Conservation (phyloP, 805 yeast species). For the Wickerhamiella brachini region DNA sequence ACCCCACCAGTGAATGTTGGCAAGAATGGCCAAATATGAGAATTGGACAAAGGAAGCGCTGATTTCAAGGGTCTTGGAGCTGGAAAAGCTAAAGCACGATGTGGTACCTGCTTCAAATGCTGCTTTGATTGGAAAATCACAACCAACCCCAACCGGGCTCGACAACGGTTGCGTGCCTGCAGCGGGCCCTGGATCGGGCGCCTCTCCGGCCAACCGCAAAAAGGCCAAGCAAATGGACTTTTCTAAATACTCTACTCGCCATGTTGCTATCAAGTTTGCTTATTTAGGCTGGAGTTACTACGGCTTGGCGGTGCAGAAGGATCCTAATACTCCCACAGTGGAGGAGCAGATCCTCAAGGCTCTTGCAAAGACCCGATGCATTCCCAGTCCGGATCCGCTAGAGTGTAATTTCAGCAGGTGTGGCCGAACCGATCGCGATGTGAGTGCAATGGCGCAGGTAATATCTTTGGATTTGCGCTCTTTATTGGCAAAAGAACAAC, state of each 20-base stretch:
- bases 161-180: background rate
- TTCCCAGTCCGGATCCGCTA: slow-evolving; percentile 40
- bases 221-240: slow-evolving; percentile 46
- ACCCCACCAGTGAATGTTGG: slow-evolving; percentile 3
- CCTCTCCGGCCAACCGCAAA: slow-evolving; percentile 10
- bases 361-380: slow-evolving; percentile 48
- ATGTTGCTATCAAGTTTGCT: slow-evolving; percentile 69
- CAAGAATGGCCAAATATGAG: slow-evolving; percentile 4
- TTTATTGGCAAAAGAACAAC: slow-evolving; percentile 46
- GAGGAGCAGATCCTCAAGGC: slow-evolving; percentile 68
- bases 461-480: slow-evolving; percentile 71
- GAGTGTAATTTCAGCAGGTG: slow-evolving; percentile 73
- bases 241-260: slow-evolving; percentile 45
- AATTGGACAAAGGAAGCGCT: slow-evolving; percentile 55
- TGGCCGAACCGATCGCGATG: slow-evolving; percentile 94
- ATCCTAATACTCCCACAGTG: slow-evolving; percentile 70
- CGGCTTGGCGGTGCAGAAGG: slow-evolving; percentile 75
- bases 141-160: background rate
- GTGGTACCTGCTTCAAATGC: slow-evolving; percentile 2
- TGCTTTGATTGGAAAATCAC: background rate
- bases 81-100: slow-evolving; percentile 30
- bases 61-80: slow-evolving; percentile 38
- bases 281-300: slow-evolving; percentile 88
- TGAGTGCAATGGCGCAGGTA: slow-evolving; percentile 92
- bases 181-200: background rate